Base-by-base conservation (phyloP, 2,329 filamentous ascomycete genomes). In the Talaromyces sp. region DNA sequence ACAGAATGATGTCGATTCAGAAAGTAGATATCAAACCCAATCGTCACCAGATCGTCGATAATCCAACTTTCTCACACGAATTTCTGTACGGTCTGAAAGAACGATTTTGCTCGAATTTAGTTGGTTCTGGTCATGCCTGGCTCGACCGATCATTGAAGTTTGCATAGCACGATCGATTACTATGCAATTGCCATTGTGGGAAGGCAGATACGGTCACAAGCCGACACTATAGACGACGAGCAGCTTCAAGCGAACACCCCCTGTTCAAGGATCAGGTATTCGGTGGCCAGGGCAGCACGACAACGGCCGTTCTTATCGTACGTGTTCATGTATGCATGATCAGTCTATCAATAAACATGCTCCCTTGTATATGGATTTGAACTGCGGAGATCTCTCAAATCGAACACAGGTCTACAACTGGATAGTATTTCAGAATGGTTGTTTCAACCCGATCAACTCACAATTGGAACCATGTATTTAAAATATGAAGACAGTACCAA, bases 1-100 rank as follows among this genome's bases (percentile, higher is more conserved):
- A 82, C 85, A 64, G 82, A 81, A 28, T 90, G 81, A 81, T 44
- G 8, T n/a, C 31, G 23, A 37, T 5, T 54, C 35, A 28, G 39
- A 31, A 16, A 46, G 6, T 33, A 25, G 25, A 11, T 9, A 48
- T 33, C 48, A 8, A 23, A 42, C 54, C 18, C 7, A 25, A 7
- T 23, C 6, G 23, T 28, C 18, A 1, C 21, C 7, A 28, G 1
- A 23, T 28, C 5, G 6, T 8, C 35, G 11, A 39, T 14, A 16
- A n/a, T 9, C 4, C 12, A 5, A 7, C 4, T 14, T 12, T 21
- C 28, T 14, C 28, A 12, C 2, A 33, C 25, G 8, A 25, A 2
- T 23, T 23, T 6, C 18, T 16, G 5, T 21, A 50, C 5, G 23
- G 46, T 28, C 11, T 5, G 44, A 25, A 21, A 46, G 12, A 5